Conservation (phyloP, 805 yeast genomes). For the Cyberlindnera meyerae region DNA sequence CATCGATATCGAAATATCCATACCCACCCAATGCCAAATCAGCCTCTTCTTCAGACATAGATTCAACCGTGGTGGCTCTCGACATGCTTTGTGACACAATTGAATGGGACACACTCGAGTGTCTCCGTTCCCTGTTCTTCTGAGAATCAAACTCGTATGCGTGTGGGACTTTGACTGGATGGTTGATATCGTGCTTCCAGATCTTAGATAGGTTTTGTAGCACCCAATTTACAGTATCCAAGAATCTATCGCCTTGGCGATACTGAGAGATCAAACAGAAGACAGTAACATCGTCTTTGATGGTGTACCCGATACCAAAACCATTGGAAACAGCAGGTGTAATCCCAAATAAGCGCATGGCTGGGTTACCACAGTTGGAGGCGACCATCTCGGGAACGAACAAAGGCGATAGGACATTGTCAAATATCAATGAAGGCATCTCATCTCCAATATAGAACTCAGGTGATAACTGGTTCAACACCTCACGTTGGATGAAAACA, state of each 20-base stretch:
- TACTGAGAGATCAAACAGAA: slow-evolving; percentile 84
- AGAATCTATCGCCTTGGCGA: slow-evolving; percentile 75
- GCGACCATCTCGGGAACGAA: slow-evolving; percentile 42
- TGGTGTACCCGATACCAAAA: slow-evolving; percentile 87
- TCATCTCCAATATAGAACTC: slow-evolving; percentile 31
- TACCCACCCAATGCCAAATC: slow-evolving; percentile 60
- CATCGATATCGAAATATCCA: slow-evolving; percentile 71
- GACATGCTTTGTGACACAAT: slow-evolving; percentile 17
- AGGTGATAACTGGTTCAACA: slow-evolving; percentile 42
- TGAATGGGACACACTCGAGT: slow-evolving; percentile 9
- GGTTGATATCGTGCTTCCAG: slow-evolving; percentile 29
- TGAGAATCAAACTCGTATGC: slow-evolving; percentile 33
- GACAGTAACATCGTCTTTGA: slow-evolving; percentile 73
- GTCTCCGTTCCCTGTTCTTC: slow-evolving; percentile 12
- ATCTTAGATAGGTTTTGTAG: slow-evolving; percentile 52
- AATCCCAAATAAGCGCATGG: slow-evolving; percentile 79
- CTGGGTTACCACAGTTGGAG: slow-evolving; percentile 89
- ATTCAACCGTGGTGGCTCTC: slow-evolving; percentile 19
- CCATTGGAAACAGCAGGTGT: slow-evolving; percentile 89
- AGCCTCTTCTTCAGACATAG: slow-evolving; percentile 25
- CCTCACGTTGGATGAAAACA: slow-evolving; percentile 44
- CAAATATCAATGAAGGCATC: slow-evolving; percentile 42
- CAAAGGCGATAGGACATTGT: slow-evolving; percentile 32
- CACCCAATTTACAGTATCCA: slow-evolving; percentile 69
- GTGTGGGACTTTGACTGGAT: slow-evolving; percentile 20